Conservation (phyloP, 2,329 filamentous ascomycete species). For the Aspergillus awamori region DNA sequence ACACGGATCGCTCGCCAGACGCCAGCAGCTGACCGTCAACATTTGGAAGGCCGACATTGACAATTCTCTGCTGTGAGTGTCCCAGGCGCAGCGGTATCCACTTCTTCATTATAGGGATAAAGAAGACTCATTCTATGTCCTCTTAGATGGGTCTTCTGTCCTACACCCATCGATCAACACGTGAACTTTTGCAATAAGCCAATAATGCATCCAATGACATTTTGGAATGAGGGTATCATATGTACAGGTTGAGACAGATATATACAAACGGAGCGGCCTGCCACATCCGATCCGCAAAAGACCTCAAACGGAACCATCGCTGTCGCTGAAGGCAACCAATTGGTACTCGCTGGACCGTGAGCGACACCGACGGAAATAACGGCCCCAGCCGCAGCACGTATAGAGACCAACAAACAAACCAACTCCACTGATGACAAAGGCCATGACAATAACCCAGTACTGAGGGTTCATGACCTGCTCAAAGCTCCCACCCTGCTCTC, state of each 20-base stretch:
- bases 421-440: constrained; percentile 14
- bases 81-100: not conserved
- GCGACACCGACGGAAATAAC: constrained; percentile 2
- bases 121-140: no score
- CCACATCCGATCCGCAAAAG: not conserved
- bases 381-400: constrained; percentile 12
- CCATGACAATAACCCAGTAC: constrained; percentile 18
- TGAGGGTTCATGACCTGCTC: constrained; percentile 17
- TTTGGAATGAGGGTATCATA: constrained; percentile 5
- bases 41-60: not conserved
- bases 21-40: no score
- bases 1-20: no score
- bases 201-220: not conserved
- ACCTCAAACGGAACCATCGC: constrained; percentile 6
- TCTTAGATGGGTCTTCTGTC: not conserved
- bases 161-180: not conserved
- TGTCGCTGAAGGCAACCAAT: constrained; percentile 19
- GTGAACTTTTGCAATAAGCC: not conserved
- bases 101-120: not conserved
- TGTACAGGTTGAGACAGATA: not conserved
- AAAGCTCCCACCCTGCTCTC: not conserved
- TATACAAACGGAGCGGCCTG: not conserved
- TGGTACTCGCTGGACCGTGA: constrained; percentile 19
- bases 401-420: constrained; percentile 22
- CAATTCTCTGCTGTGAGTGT: not conserved